Evolutionary conservation across 192 early-diverging fungal genomes (phyloP).

Genomic region (Entomortierella lignicola): DNA sequence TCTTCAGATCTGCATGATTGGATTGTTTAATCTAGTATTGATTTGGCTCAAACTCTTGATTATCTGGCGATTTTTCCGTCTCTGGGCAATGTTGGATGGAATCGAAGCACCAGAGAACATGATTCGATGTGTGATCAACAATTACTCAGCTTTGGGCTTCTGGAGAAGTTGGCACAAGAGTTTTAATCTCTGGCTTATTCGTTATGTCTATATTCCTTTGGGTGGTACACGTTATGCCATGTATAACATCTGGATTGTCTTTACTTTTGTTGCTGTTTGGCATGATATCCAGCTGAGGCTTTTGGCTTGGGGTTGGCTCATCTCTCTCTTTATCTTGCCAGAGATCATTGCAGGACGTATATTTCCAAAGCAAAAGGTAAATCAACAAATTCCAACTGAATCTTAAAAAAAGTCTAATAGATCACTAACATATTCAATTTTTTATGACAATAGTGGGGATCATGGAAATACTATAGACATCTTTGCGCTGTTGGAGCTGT

Average conservation of each 20-base stretch:
- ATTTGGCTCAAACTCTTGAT: slow-evolving; percentile 96
- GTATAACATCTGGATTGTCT: slow-evolving; percentile 87
- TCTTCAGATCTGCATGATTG: slow-evolving; percentile 87
- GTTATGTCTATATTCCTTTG: slow-evolving; percentile 93
- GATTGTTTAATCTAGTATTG: slow-evolving; percentile 88
- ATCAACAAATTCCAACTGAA: no score
- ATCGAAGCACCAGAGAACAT: slow-evolving; percentile 94
- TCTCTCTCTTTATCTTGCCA: slow-evolving; percentile 87
- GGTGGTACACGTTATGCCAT: slow-evolving; percentile 80
- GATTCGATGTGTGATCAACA: slow-evolving; percentile 95
- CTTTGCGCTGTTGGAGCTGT: slow-evolving; percentile 86
- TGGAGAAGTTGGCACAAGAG: slow-evolving; percentile 98
- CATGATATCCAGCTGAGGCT: slow-evolving; percentile 92
- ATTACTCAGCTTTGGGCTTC: slow-evolving; percentile 93
- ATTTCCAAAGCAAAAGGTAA: slow-evolving; percentile 67
- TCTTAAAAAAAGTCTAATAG: background rate
- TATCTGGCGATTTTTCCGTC: slow-evolving; percentile 97
- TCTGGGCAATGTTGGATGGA: slow-evolving; percentile 95
- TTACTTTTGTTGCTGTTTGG: slow-evolving; percentile 99
- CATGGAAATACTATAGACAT: slow-evolving; percentile 74
- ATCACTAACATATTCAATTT: background rate
- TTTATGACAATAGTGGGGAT: slow-evolving; percentile 58
- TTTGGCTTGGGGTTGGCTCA: slow-evolving; percentile 94
- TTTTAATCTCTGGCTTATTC: slow-evolving; percentile 91
- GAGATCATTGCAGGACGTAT: slow-evolving; percentile 75